These are phyloP conservation scores for Populus deltoides DNA, from an alignment of 345 rosid species.

Conservation along the genomic window DNA sequence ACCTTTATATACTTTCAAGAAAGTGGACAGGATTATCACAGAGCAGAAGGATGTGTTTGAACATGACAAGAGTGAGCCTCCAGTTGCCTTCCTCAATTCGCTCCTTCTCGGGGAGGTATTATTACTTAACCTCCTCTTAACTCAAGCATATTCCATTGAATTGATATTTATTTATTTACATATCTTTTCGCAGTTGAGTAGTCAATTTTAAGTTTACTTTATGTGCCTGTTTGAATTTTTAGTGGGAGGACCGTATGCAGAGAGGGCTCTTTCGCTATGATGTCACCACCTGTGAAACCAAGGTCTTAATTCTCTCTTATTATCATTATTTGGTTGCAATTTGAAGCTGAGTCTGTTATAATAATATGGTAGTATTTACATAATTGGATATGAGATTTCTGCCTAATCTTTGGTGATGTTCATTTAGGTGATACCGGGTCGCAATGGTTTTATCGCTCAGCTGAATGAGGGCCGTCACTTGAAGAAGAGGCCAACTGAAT, in stretches of 20 bases:
- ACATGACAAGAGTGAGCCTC: slow-evolving; percentile 36
- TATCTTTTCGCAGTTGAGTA: not conserved
- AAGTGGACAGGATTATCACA: slow-evolving; percentile 24
- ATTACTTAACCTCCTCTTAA: not conserved
- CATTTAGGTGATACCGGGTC: slow-evolving; percentile 81
- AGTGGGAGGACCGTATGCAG: slow-evolving; percentile 96
- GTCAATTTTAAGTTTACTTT: not conserved
- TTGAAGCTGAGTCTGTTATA: not conserved
- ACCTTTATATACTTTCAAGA: slow-evolving; percentile 74
- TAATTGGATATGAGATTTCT: not conserved
- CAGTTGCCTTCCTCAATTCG: slow-evolving; percentile 67
- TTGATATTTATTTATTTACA: not conserved
- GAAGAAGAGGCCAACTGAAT: slow-evolving; percentile 97
- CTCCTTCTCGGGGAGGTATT: slow-evolving; percentile 82
- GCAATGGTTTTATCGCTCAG: slow-evolving; percentile 83
- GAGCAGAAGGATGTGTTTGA: slow-evolving; percentile 24
- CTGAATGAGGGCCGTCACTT: slow-evolving; percentile 93
- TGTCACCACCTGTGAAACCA: slow-evolving; percentile 93
- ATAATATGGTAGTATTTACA: not conserved
- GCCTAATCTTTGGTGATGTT: slow-evolving; percentile 7
- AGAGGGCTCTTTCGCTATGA: slow-evolving; percentile 94
- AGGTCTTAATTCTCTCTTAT: slow-evolving; percentile 39
- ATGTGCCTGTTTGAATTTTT: slow-evolving; percentile 7
- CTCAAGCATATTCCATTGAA: not conserved
- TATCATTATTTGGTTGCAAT: not conserved